A percentile compares a stretch with the other conserved stretches of the same genome.
These are phyloP conservation scores for Lentithecium fluviatile DNA, from an alignment of 495 filamentous ascomycete genomes.

Conservation along the genomic window DNA sequence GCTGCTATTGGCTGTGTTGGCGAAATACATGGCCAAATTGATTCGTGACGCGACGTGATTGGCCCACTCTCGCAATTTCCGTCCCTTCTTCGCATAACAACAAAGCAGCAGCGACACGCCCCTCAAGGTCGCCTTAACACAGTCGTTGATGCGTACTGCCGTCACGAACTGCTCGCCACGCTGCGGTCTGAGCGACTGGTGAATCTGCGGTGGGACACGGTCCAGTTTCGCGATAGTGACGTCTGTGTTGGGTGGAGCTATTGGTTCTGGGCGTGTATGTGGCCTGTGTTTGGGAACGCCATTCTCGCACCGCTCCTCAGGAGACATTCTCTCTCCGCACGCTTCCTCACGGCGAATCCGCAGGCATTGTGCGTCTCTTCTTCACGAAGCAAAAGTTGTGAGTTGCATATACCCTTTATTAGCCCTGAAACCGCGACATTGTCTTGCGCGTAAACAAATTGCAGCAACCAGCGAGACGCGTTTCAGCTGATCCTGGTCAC, in stretches of 20 bases:
- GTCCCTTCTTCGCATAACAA: too few species aligned
- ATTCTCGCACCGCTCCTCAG: constrained; percentile 8
- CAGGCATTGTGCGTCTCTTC: background rate
- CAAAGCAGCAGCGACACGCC: too few species aligned
- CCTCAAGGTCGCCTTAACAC: too few species aligned
- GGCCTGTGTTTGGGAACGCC: background rate
- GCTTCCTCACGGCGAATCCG: background rate
- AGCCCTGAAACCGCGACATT: constrained; percentile 24
- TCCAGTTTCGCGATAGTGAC: background rate
- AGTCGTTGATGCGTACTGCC: too few species aligned
- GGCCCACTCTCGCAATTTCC: too few species aligned
- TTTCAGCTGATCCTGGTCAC: constrained; percentile 38
- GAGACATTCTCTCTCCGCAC: constrained; percentile 1
- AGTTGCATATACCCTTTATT: constrained; percentile 15
- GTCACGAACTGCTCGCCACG: too few species aligned
- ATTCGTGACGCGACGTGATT: too few species aligned
- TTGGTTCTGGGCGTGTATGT: background rate
- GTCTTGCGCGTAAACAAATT: constrained; percentile 35
- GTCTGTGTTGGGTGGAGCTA: background rate
- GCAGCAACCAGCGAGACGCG: constrained; percentile 22
- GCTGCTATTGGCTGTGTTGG: too few species aligned
- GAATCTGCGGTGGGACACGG: too few species aligned
- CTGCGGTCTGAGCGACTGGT: too few species aligned
- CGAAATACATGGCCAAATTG: too few species aligned
- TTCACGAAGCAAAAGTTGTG: constrained; percentile 12